Conservation (phyloP, 495 filamentous ascomycete genomes). For the Umbilicaria muhlenbergii region DNA sequence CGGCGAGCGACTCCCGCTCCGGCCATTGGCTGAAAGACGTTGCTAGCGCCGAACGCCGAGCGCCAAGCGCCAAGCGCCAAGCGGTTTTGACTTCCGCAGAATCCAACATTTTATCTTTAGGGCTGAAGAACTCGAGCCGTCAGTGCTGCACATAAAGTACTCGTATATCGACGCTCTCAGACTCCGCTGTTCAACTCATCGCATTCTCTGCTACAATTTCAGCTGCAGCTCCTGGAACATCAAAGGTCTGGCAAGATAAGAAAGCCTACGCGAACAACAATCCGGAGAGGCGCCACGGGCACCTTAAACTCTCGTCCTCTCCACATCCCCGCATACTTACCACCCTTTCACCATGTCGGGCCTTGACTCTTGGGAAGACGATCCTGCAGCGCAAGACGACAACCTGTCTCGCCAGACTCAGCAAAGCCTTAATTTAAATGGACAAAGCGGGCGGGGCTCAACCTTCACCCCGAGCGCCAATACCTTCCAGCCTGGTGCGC, state of each 20-base stretch:
- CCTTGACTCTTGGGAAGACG: slow-evolving; percentile 92
- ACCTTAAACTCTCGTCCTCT: slow-evolving; percentile 2
- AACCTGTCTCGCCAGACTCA: slow-evolving; percentile 67
- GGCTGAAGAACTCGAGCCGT: too few relatives aligned
- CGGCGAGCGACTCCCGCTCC: background rate
- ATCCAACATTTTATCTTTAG: too few relatives aligned
- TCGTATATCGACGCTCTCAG: too few relatives aligned
- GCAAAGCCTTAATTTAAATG: slow-evolving; percentile 57
- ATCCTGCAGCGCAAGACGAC: slow-evolving; percentile 74
- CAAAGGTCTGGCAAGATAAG: too few relatives aligned
- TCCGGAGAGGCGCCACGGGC: slow-evolving; percentile 10
- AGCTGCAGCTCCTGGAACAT: too few relatives aligned
- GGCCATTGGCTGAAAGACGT: slow-evolving; percentile 12
- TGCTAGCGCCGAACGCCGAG: background rate
- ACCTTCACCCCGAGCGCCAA: slow-evolving; percentile 62
- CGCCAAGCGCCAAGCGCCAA: too few relatives aligned
- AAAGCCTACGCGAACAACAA: too few relatives aligned
- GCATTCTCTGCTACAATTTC: too few relatives aligned
- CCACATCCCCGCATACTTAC: background rate
- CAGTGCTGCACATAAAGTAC: too few relatives aligned
- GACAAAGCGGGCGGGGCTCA: slow-evolving; percentile 24
- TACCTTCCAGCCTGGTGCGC: slow-evolving; percentile 66
- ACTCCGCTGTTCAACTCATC: too few relatives aligned
- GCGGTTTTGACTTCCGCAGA: too few relatives aligned
- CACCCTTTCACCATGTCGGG: slow-evolving; percentile 48